Evolutionary conservation across 371 early-diverging fungal genomes (phyloP).

Genomic region (Zychaea mexicana): DNA sequence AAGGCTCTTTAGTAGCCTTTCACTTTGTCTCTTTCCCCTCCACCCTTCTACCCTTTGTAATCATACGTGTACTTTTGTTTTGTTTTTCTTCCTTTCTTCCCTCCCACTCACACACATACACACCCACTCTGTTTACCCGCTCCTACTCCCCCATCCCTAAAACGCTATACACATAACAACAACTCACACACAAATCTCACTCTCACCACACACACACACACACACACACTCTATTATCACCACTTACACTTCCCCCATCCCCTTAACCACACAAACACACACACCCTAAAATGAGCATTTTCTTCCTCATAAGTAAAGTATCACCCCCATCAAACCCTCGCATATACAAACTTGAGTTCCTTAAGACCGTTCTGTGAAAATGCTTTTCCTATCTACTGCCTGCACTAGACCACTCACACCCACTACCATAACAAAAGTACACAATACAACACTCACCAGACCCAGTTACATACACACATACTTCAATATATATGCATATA

Average conservation of each 20-base stretch:
- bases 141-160: not conserved
- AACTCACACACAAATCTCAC: too few species aligned
- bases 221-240: not conserved
- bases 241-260: not conserved
- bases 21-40: not conserved
- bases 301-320: conserved; percentile 1
- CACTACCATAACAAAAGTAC: too few species aligned
- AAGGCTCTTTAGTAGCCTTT: not conserved
- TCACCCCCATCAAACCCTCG: not conserved
- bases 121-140: not conserved
- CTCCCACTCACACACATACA: too few species aligned
- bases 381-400: too few species aligned
- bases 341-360: not conserved
- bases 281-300: conserved; percentile 15
- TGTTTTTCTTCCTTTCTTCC: not conserved
- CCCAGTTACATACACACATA: not conserved
- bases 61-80: conserved; percentile 19
- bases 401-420: too few species aligned
- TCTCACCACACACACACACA: conserved; percentile 7
- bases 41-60: conserved; percentile 10
- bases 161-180: not conserved
- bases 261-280: not conserved
- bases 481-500: not conserved
- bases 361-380: not conserved
- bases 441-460: too few species aligned